Conservation (phyloP, 176 grass and related monocot species). For the Oryza meridionalis region DNA sequence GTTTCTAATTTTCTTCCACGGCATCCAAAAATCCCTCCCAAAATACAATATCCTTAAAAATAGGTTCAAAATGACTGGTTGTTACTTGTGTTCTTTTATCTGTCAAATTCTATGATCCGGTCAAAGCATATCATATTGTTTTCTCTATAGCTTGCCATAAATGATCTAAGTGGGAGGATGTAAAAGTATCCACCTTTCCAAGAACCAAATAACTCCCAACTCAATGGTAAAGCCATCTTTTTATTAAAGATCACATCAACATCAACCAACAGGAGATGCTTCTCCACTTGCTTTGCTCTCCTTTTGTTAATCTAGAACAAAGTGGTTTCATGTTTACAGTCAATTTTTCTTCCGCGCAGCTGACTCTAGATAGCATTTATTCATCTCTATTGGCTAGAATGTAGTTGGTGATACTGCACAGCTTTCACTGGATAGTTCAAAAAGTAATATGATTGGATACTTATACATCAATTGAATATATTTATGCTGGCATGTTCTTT, state of each 20-base stretch:
- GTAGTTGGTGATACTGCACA: too few species aligned
- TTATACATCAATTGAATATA: conserved; percentile 28
- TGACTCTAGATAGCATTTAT: too few species aligned
- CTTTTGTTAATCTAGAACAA: too few species aligned
- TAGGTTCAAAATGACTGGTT: too few species aligned
- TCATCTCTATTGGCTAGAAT: too few species aligned
- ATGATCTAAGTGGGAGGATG: conserved; percentile 7
- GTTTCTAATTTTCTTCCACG: neutral
- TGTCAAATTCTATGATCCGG: neutral
- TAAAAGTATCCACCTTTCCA: neutral
- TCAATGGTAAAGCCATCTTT: neutral
- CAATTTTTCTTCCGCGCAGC: too few species aligned
- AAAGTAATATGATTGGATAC: conserved; percentile 4
- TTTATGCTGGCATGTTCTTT: neutral
- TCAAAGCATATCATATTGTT: conserved; percentile 12
- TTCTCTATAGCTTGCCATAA: neutral
- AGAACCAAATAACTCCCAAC: neutral
- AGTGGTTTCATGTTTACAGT: too few species aligned
- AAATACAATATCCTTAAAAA: conserved; percentile 11
- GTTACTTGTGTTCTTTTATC: neutral
- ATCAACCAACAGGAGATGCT: neutral
- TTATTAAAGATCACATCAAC: neutral
- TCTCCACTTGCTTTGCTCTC: neutral
- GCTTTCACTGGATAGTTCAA: neutral
- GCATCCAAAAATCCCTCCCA: neutral